Evolutionary conservation across 306 rosid genomes (phyloP).

Genomic region (Vigna trinervia): DNA sequence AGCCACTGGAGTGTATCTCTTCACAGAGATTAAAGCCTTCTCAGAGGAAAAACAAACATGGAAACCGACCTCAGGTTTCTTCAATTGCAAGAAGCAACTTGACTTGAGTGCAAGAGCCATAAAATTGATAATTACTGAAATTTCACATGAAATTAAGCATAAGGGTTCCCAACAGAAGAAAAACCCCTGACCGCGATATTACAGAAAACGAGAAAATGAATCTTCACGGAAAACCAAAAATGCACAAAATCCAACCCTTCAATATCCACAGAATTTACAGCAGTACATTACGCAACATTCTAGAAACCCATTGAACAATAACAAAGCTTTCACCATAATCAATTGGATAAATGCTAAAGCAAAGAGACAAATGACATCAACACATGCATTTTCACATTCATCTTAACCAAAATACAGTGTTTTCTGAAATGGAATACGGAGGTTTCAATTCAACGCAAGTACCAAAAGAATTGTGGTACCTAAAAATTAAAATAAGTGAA

Average conservation of each 20-base stretch:
- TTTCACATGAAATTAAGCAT: constrained; percentile 9
- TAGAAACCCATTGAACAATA: constrained; percentile 32
- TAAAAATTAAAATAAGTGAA: neutral
- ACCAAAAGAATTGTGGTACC: neutral
- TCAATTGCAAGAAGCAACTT: constrained; percentile 58
- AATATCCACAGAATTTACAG: neutral
- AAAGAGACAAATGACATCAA: constrained; percentile 20
- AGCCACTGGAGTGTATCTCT: constrained; percentile 64
- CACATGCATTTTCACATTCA: neutral
- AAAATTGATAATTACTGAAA: constrained; percentile 38
- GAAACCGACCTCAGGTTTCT: constrained; percentile 51
- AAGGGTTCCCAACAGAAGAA: constrained; percentile 21
- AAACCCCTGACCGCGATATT: constrained; percentile 1
- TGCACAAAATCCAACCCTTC: neutral
- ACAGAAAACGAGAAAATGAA: neutral
- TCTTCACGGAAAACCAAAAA: constrained; percentile 11
- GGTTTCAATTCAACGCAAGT: neutral
- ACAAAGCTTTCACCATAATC: constrained; percentile 1
- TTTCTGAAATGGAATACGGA: neutral
- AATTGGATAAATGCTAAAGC: neutral
- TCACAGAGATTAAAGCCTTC: constrained; percentile 41
- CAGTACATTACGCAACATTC: constrained; percentile 2
- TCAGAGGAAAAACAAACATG: constrained; percentile 42
- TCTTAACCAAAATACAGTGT: neutral
- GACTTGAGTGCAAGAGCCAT: constrained; percentile 71